Evolutionary conservation across 306 rosid species (phyloP).

Genomic region (Vicia villosa): DNA sequence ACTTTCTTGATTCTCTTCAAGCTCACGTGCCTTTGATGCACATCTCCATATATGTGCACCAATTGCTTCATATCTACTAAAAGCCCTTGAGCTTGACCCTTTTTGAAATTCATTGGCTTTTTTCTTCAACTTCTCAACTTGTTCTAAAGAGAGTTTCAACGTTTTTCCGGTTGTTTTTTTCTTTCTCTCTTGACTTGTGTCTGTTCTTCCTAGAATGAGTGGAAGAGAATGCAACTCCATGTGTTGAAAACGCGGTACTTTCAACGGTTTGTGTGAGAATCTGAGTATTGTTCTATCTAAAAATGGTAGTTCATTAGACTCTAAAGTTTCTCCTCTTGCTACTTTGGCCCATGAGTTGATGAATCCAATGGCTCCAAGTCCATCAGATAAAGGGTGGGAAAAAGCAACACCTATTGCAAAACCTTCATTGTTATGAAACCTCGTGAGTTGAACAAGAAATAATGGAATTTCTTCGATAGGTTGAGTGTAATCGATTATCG

Average conservation of each 20-base stretch:
- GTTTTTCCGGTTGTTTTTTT: not conserved
- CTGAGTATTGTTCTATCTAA: too few species aligned
- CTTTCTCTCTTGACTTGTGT: too few species aligned
- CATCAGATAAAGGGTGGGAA: constrained; percentile 13
- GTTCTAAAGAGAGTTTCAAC: not conserved
- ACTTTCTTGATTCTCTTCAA: too few species aligned
- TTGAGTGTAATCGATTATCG: too few species aligned
- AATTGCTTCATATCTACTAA: constrained; percentile 23
- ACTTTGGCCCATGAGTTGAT: too few species aligned
- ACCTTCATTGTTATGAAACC: not conserved
- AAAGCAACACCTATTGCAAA: not conserved
- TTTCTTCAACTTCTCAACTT: constrained; percentile 23
- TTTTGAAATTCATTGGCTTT: not conserved
- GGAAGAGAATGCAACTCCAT: constrained; percentile 7
- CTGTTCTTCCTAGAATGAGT: constrained; percentile 9
- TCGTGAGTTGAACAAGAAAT: constrained; percentile 19
- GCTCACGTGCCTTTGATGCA: too few species aligned
- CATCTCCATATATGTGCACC: not conserved
- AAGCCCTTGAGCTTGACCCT: not conserved
- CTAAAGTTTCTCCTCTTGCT: too few species aligned
- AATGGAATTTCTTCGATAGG: too few species aligned
- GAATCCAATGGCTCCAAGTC: too few species aligned
- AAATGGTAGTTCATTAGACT: too few species aligned
- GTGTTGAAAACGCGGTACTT: constrained; percentile 1
- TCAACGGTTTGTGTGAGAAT: not conserved